Base-by-base conservation (phyloP, 2,329 filamentous ascomycete species). In the Colletotrichum caudatum region DNA sequence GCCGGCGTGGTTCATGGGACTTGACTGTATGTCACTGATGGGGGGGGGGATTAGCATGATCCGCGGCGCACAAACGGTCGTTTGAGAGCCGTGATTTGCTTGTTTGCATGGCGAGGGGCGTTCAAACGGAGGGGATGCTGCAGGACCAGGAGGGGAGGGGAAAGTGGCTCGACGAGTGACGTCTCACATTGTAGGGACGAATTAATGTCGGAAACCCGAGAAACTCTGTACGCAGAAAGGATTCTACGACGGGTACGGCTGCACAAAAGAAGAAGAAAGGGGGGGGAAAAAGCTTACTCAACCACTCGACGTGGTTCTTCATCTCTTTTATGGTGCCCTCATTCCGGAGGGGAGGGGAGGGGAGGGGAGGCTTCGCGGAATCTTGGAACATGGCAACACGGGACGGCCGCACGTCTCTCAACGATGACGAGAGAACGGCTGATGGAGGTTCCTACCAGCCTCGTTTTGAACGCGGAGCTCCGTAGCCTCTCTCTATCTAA, bases 41-140 rank as follows among this genome's bases (percentile, higher is more conserved):
- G n/a, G n/a, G n/a, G n/a, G n/a, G n/a, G n/a, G n/a, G n/a, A n/a
- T n/a, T n/a, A n/a, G n/a, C 26, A 3, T 14, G n/a, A 8, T 37
- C 26, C 44, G 14, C 20, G 14, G 26, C 20, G 56, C 16, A 53
- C 16, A 44, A 37, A 44, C 44, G 50, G 26, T 39, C 33, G 41
- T 26, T 26, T 16, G 29, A 44, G 29, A 44, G 57, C 58, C 39
- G 23, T 8, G 29, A 29, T 61, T 58, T 61, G 64, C 57, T 67
- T 71, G 39, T 68, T 68, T 68, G 69, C 64, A 71, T 68, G 69
- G 64, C 69, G 69, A 71, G 64, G 53, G 58, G 64, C 64, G 69
- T 68, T 68, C 51, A 50, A 50, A 58, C 51, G 37, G 57, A 33
- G 46, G 26, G 26, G 16, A 46, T 53, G 37, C n/a, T 51, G 23